These are phyloP conservation scores for Cyberlindnera galapagoensis DNA, from an alignment of 805 yeast species.

Conservation along the genomic window DNA sequence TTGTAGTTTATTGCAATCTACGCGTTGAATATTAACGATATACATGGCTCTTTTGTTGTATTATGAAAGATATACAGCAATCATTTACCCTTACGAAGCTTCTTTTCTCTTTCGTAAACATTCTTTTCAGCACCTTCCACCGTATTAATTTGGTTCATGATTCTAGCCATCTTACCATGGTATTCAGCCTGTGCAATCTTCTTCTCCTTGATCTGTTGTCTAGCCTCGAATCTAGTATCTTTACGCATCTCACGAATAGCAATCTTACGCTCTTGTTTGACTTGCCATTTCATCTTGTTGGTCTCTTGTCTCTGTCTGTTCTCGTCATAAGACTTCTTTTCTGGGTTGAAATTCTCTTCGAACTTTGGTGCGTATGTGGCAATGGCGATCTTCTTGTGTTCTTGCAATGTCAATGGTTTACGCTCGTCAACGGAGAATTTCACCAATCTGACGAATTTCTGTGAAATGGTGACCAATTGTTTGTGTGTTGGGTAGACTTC, in stretches of 20 bases:
- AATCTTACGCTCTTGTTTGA: constrained; percentile 88
- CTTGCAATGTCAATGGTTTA: constrained; percentile 71
- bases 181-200: constrained; percentile 69
- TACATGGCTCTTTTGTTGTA: background rate
- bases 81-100: constrained; percentile 44
- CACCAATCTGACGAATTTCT: constrained; percentile 42
- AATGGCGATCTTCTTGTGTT: constrained; percentile 79
- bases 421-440: constrained; percentile 45
- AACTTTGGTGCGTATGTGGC: constrained; percentile 84
- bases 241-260: constrained; percentile 86
- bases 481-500: constrained; percentile 30
- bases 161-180: constrained; percentile 83
- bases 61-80: background rate
- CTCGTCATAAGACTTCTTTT: constrained; percentile 83
- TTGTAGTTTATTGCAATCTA: background rate
- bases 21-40: background rate
- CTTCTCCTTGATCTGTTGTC: constrained; percentile 77
- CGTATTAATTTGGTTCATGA: constrained; percentile 81
- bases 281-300: constrained; percentile 71
- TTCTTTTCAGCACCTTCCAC: constrained; percentile 95
- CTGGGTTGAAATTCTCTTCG: constrained; percentile 95
- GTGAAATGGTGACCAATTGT: constrained; percentile 29
- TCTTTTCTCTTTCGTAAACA: constrained; percentile 82
- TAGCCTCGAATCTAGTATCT: constrained; percentile 79
- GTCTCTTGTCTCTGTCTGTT: constrained; percentile 78